A percentile compares a stretch with the other conserved stretches of the same genome.
These are phyloP conservation scores for Trypanosoma cruzi DNA, from an alignment of 208 protist genomes.

Conservation along the genomic window DNA sequence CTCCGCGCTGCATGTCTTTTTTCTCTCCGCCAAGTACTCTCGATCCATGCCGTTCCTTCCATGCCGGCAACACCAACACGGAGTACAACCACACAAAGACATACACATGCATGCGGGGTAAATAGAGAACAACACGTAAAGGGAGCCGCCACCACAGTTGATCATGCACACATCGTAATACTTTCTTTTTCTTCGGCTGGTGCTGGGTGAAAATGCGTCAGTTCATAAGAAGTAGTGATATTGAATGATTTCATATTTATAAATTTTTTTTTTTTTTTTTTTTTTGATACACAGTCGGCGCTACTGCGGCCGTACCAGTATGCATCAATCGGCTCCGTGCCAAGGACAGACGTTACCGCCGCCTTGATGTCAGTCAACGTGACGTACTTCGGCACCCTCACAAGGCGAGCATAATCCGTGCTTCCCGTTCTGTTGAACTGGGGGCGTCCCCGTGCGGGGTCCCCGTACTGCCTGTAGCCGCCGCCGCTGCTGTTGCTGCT, in stretches of 20 bases:
- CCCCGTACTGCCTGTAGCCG: too few species aligned
- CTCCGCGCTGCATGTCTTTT: neutral
- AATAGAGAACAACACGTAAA: neutral
- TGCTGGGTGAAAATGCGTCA: too few species aligned
- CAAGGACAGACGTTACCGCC: constrained; percentile 25
- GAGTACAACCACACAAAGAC: neutral
- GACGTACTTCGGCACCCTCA: constrained; percentile 60
- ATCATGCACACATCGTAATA: too few species aligned
- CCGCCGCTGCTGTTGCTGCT: constrained; percentile 1
- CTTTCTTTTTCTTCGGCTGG: too few species aligned
- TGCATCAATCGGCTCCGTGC: constrained; percentile 38
- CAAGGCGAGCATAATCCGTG: constrained; percentile 45
- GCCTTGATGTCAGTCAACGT: constrained; percentile 68
- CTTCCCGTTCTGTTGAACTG: constrained; percentile 22
- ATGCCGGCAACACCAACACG: neutral
- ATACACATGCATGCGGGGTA: neutral
- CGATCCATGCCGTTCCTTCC: neutral
- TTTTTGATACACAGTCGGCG: constrained; percentile 59
- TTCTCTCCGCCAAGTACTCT: too few species aligned
- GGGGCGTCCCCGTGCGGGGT: constrained; percentile 1
- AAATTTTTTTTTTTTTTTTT: too few species aligned
- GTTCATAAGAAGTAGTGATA: neutral
- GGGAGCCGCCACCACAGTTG: too few species aligned
- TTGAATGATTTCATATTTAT: too few species aligned
- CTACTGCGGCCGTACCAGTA: constrained; percentile 72